Evolutionary conservation across 768 basidiomycete species (phyloP).

Genomic region (Amanita subjunquillea): DNA sequence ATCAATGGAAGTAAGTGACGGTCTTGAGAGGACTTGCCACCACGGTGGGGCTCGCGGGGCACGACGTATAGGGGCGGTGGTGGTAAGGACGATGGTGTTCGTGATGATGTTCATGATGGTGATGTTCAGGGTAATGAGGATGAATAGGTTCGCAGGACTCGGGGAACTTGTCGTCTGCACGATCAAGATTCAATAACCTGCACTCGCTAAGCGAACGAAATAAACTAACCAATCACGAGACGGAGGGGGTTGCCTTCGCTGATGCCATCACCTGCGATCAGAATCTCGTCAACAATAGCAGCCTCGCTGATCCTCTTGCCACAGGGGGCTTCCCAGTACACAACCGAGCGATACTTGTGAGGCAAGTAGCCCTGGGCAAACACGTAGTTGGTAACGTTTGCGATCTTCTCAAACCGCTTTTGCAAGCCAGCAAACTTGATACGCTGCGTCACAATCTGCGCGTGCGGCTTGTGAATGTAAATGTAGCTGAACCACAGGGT

Average conservation of each 20-base stretch:
- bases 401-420: constrained; percentile 25
- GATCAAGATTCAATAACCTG: neutral
- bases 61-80: neutral
- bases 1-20: neutral
- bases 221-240: constrained; percentile 24
- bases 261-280: constrained; percentile 20
- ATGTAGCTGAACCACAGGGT: constrained; percentile 35
- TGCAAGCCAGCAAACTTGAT: constrained; percentile 24
- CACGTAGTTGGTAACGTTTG: constrained; percentile 38
- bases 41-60: neutral
- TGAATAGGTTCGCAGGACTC: neutral
- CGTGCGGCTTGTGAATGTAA: constrained; percentile 21
- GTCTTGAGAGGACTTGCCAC: neutral
- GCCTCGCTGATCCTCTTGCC: constrained; percentile 22
- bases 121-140: neutral
- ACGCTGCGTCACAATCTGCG: constrained; percentile 29
- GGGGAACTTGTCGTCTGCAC: neutral
- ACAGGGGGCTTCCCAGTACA: constrained; percentile 30
- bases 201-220: constrained; percentile 11
- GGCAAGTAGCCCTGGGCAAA: constrained; percentile 29
- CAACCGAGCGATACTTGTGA: constrained; percentile 22
- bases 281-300: constrained; percentile 14
- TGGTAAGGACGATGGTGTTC: neutral
- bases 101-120: neutral
- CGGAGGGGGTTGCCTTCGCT: constrained; percentile 25